Base-by-base conservation (phyloP, 441 rosid species). In the Sinapis alba region DNA sequence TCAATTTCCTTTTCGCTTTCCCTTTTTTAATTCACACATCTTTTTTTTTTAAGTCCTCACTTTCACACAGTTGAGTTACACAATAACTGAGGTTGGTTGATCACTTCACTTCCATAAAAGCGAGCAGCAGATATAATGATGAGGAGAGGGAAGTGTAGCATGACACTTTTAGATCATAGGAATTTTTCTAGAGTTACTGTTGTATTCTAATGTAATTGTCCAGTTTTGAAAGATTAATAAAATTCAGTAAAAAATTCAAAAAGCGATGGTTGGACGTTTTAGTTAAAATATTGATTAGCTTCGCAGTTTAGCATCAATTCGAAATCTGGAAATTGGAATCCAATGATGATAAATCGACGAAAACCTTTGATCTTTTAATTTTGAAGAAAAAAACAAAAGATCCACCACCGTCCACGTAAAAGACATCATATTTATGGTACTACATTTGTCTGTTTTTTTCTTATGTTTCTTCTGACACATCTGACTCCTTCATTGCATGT, bases 61-160 rank as follows among this genome's bases (percentile, higher is more conserved):
- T 76, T 77, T 77, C 76, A 77, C 72, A 64, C 36, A 56, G 15
- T 19, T 69, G 65, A 61, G 26, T 61, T 38, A 36, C 50, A 68
- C 13, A 64, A 71, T 71, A 58, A 19, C 47, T 26, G 11, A 47
- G 23, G 67, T 71, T 76, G 30, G 67, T 64, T 71, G 54, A 43
- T 64, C 30, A 28, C 12, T 47, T 61, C 51, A 47, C 47, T 77
- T 77, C 76, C 72, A 70, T 12, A 41, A 32, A 32, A 32, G n/a
- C n/a, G n/a, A n/a, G n/a, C n/a, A n/a, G n/a, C n/a, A n/a, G n/a
- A n/a, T n/a, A n/a, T n/a, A n/a, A n/a, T n/a, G n/a, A n/a, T n/a
- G n/a, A n/a, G n/a, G n/a, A n/a, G n/a, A n/a, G n/a, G n/a, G n/a
- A n/a, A n/a, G n/a, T n/a, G n/a, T n/a, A n/a, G n/a, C n/a, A n/a